Evolutionary conservation across 2,329 filamentous ascomycete species (phyloP), one percentile per base, ranked within the genome.

Genomic region (Blastomyces parvus): DNA sequence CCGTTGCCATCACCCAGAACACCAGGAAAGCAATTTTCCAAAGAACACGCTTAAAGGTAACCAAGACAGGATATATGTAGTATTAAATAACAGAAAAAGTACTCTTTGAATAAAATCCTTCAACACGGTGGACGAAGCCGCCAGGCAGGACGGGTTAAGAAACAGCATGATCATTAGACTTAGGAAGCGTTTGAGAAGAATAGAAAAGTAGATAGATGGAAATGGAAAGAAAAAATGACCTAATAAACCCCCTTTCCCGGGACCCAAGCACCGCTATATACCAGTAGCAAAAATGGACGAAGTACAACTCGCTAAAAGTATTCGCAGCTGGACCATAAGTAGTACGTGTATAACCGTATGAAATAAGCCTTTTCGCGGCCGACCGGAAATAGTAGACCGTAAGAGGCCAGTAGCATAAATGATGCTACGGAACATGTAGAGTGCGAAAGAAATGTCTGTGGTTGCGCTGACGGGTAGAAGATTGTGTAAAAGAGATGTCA

Each of bases 401-500:
- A 50, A 27, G 4, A 38, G 19, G 38, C n/a, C n/a, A 55, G 19
- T 55, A 27, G 52, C 6, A 33, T 9, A 36, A 36, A 27, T 19
- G 11, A 27, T 17, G 59, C 40, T 17, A 50, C 22, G 22, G 46
- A 25, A n/a, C 36, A 38, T 38, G 30, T 9, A 22, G 19, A 36
- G 17, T 13, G 9, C 1, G 33, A 7, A 5, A 25, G 33, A 40
- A 14, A 14, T 36, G 33, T 11, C n/a, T 38, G 27, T 2, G 19
- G 27, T 11, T 33, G 33, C 14, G 33, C 8, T 11, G 30, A 56
- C 13, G 8, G n/a, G 17, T 57, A 27, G 33, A 57, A 40, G n/a
- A 13, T 38, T 33, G 38, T 57, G n/a, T 14, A 38, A 38, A 7
- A 7, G n/a, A 55, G 25, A 46, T 33, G 36, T 59, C 63, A 79